phyloP scores from a whole-genome alignment of 805 yeast species.

The Debaryomyces tyrocola region DNA sequence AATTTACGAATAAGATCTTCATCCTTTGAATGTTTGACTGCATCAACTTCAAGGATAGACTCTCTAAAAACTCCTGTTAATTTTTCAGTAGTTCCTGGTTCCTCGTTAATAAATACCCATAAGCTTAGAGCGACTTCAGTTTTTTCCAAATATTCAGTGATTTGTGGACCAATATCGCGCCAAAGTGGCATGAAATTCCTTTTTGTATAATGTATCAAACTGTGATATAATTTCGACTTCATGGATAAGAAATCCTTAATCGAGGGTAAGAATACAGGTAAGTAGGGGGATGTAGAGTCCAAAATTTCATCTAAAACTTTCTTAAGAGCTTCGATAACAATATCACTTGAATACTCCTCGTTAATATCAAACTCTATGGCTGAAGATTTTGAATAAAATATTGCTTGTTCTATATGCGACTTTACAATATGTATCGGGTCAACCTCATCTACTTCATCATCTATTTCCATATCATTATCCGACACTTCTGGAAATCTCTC shows the following conservation, averaged over 20 bases:
- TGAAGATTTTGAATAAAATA: slow-evolving; percentile 56
- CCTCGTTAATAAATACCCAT: slow-evolving; percentile 26
- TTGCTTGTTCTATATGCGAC: slow-evolving; percentile 81
- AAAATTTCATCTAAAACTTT: slow-evolving; percentile 57
- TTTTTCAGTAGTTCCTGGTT: slow-evolving; percentile 2
- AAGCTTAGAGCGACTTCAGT: slow-evolving; percentile 46
- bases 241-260: slow-evolving; percentile 50
- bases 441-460: slow-evolving; percentile 13
- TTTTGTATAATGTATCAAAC: slow-evolving; percentile 45
- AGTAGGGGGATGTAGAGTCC: slow-evolving; percentile 52
- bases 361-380: slow-evolving; percentile 44
- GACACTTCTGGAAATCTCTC: slow-evolving; percentile 40
- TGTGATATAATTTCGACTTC: slow-evolving; percentile 46
- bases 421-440: slow-evolving; percentile 47
- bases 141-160: slow-evolving; percentile 33
- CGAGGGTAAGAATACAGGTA: slow-evolving; percentile 54
- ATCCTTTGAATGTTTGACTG: slow-evolving; percentile 2
- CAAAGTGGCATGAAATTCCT: slow-evolving; percentile 45
- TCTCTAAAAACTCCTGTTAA: slow-evolving; percentile 4
- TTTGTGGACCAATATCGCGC: slow-evolving; percentile 35
- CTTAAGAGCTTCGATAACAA: slow-evolving; percentile 38
- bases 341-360: slow-evolving; percentile 24
- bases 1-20: slow-evolving; percentile 25
- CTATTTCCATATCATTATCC: not conserved
- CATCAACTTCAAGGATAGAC: slow-evolving; percentile 3